A percentile compares a stretch with the other conserved stretches of the same genome.
These are phyloP conservation scores for Myxozyma sirexii DNA, from an alignment of 805 yeast genomes.

Conservation along the genomic window DNA sequence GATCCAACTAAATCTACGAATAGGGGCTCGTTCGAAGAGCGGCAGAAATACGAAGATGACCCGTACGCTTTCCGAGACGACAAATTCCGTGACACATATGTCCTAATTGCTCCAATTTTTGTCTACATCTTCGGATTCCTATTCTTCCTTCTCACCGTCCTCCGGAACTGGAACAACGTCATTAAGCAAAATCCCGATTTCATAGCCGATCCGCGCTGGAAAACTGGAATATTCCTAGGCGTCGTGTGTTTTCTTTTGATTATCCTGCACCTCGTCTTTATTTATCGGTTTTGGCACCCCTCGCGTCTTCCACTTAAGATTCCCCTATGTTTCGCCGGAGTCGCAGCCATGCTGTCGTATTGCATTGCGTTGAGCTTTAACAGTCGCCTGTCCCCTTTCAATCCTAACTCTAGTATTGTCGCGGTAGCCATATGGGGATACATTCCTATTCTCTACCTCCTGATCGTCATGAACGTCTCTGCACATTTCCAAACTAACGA, in stretches of 20 bases:
- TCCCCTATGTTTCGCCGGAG: conserved; percentile 21
- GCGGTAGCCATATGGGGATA: conserved; percentile 37
- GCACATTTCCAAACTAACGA: conserved; percentile 37
- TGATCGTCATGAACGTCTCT: conserved; percentile 34
- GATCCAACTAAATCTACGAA: not conserved
- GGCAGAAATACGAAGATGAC: conserved; percentile 37
- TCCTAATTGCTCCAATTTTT: conserved; percentile 36
- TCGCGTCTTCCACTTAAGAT: conserved; percentile 30
- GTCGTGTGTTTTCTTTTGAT: conserved; percentile 35
- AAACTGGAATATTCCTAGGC: conserved; percentile 37
- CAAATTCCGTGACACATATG: conserved; percentile 35
- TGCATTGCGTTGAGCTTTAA: conserved; percentile 30
- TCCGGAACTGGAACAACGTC: conserved; percentile 37
- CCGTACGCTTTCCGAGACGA: conserved; percentile 34
- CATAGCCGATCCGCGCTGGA: conserved; percentile 36
- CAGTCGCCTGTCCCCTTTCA: conserved; percentile 35
- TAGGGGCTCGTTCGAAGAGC: conserved; percentile 39
- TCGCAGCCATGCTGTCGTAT: conserved; percentile 30
- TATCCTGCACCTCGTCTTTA: conserved; percentile 28
- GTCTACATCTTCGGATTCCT: conserved; percentile 37
- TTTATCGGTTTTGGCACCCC: conserved; percentile 35
- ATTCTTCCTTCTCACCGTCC: conserved; percentile 37
- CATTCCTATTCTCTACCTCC: conserved; percentile 35
- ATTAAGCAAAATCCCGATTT: conserved; percentile 15
- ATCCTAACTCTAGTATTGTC: conserved; percentile 30